Evolutionary conservation across 768 basidiomycete genomes (phyloP).

Genomic region (Mycena kentingensis): DNA sequence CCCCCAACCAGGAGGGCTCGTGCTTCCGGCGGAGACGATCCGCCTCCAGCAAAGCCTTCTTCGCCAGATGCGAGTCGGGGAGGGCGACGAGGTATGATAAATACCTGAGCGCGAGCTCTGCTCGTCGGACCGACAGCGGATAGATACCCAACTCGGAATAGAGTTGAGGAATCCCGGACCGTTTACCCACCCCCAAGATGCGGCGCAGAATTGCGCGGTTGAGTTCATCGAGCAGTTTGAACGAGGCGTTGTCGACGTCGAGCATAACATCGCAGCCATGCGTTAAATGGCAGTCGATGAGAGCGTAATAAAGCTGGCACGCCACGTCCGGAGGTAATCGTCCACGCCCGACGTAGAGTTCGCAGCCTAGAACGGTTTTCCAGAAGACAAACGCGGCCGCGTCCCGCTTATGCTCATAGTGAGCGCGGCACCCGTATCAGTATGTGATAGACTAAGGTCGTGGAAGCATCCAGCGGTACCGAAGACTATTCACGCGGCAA

Average conservation of each 20-base stretch:
- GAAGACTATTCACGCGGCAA: too few relatives aligned
- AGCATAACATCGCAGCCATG: conserved; percentile 21
- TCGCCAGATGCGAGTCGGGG: background rate
- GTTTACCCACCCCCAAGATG: conserved; percentile 17
- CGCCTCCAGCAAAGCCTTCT: background rate
- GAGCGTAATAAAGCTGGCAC: conserved; percentile 21
- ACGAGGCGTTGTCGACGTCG: conserved; percentile 5
- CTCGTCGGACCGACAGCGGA: conserved; percentile 22
- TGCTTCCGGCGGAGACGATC: background rate
- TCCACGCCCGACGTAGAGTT: conserved; percentile 16
- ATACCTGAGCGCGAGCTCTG: conserved; percentile 21
- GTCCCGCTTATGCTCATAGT: conserved; percentile 15
- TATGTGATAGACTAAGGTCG: too few relatives aligned
- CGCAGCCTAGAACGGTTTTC: conserved; percentile 11
- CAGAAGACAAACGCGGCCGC: conserved; percentile 19
- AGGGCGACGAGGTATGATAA: conserved; percentile 15
- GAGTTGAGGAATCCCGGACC: conserved; percentile 15
- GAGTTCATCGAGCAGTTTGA: conserved; percentile 13
- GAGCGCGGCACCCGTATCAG: too few relatives aligned
- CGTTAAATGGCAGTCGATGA: too few relatives aligned
- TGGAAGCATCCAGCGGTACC: too few relatives aligned
- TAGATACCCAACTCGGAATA: conserved; percentile 26
- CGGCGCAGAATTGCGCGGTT: conserved; percentile 23
- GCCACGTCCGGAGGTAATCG: conserved; percentile 14
- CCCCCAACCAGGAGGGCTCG: background rate